Base-by-base conservation (phyloP, 1,284 basidiomycete genomes). In the Ustilago esculenta region DNA sequence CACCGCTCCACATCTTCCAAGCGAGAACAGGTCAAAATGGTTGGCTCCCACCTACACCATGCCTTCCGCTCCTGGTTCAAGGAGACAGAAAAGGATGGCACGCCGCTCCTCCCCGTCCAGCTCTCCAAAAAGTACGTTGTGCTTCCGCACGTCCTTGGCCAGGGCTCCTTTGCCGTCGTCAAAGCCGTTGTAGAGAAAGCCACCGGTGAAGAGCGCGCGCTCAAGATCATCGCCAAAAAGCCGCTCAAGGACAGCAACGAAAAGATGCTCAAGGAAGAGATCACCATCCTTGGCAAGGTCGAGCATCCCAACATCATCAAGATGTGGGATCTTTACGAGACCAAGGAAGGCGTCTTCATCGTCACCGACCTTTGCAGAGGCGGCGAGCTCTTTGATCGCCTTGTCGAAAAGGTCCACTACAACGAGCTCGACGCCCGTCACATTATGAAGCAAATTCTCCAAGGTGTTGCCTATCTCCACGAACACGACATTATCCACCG, bases 151-250 rank as follows among this genome's bases (percentile, higher is more conserved):
- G 57, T 76, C 3, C 61, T 81, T 5, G 80, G 79, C 14, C 74
- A 76, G 40, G 80, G 79, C 39, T 74, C 76, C 8, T 81, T 81
- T 50, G 79, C 79, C 18, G 67, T 79, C 17, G 79, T 81, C 43
- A 75, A 73, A 34, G 44, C 65, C 3, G 75, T 77, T 51, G 47
- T 57, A 3, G 70, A 72, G 17, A 69, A 54, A 17, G 30, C 54
- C 20, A 75, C 79, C 0, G 75, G 79, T 34, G 64, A 65, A n/a
- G 50, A 76, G 25, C 61, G 71, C 4, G 80, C 80, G 1, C 67
- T 80, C 42, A 81, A 81, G 61, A 79, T 81, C 57, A 80, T 81
- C 36, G 77, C 79, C 8, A 77, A 79, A 36, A 72, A 72, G 50
- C 79, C 79, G 9, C 61, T 81, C 27, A 72, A 76, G 61, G 77